phyloP scores from a whole-genome alignment of 169 alveolate genomes.

The Besnoitia besnoiti region DNA sequence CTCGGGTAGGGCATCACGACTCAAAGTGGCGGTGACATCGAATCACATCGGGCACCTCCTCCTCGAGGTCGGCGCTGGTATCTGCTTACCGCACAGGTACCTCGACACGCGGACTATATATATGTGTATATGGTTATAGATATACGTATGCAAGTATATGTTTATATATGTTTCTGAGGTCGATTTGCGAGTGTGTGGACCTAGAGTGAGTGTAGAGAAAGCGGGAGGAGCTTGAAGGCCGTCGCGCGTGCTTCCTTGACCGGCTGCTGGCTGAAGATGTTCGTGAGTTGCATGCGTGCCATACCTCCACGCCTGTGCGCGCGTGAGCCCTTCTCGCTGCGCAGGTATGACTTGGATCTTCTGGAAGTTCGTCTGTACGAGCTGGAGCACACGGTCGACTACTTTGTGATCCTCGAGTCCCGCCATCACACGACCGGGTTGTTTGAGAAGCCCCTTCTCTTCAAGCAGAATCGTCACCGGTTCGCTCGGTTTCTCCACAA shows the following conservation, averaged over 20 bases:
- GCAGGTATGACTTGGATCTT: slow-evolving; percentile 55
- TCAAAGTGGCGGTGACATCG: not conserved
- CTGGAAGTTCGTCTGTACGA: slow-evolving; percentile 56
- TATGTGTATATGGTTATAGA: not conserved
- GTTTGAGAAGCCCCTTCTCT: slow-evolving; percentile 55
- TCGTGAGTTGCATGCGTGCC: not conserved
- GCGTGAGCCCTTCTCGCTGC: not conserved
- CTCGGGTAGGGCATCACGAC: slow-evolving; percentile 27
- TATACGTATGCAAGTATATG: too few relatives aligned
- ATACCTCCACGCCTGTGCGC: not conserved
- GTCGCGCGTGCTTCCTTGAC: too few relatives aligned
- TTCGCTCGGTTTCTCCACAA: slow-evolving; percentile 26
- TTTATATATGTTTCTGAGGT: too few relatives aligned
- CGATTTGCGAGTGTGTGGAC: too few relatives aligned
- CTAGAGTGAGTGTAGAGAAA: too few relatives aligned
- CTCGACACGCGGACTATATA: not conserved
- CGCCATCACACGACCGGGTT: slow-evolving; percentile 60
- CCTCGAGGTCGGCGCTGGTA: too few relatives aligned
- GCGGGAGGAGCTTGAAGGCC: too few relatives aligned
- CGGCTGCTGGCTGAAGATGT: not conserved
- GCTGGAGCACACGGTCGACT: slow-evolving; percentile 45
- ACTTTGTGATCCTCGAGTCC: slow-evolving; percentile 53
- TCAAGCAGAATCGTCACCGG: slow-evolving; percentile 28
- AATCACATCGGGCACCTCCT: too few relatives aligned
- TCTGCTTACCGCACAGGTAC: too few relatives aligned